These are phyloP conservation scores for Malassezia globosa DNA, from an alignment of 1,284 basidiomycete species.

Conservation along the genomic window DNA sequence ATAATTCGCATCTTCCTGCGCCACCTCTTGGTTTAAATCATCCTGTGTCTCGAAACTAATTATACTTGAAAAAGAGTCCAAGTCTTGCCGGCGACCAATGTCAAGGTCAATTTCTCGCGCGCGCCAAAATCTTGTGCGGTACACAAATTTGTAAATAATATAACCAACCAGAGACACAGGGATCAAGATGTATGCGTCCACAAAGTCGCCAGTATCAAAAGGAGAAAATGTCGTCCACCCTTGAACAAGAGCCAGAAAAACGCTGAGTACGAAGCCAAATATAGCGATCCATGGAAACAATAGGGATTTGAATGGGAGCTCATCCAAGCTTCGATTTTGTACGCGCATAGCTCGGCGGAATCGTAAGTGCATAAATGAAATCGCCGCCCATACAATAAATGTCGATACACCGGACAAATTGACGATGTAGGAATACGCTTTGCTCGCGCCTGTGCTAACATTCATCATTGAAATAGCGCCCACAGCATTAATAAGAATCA, in stretches of 20 bases:
- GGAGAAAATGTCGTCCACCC: conserved; percentile 32
- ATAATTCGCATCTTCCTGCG: neutral
- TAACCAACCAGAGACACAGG: conserved; percentile 28
- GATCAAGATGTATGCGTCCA: conserved; percentile 40
- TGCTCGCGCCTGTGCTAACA: conserved; percentile 18
- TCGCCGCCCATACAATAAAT: conserved; percentile 26
- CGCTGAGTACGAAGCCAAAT: conserved; percentile 25
- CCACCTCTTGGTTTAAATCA: neutral
- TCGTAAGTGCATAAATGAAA: conserved; percentile 25
- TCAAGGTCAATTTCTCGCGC: conserved; percentile 52
- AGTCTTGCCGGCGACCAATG: conserved; percentile 48
- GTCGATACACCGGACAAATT: conserved; percentile 24
- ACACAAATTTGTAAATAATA: conserved; percentile 28
- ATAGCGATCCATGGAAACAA: conserved; percentile 26
- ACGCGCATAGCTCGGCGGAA: conserved; percentile 25
- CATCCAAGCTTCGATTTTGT: conserved; percentile 20
- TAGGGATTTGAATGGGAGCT: conserved; percentile 23
- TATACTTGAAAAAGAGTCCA: conserved; percentile 15
- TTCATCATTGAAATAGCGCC: conserved; percentile 24
- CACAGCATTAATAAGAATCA: conserved; percentile 21
- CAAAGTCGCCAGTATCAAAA: conserved; percentile 28
- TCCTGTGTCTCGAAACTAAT: neutral
- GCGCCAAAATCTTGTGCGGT: conserved; percentile 44
- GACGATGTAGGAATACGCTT: conserved; percentile 26
- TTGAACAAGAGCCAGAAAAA: conserved; percentile 40